phyloP scores from a whole-genome alignment of 2,329 filamentous ascomycete genomes.

The Colletotrichum sidae region DNA sequence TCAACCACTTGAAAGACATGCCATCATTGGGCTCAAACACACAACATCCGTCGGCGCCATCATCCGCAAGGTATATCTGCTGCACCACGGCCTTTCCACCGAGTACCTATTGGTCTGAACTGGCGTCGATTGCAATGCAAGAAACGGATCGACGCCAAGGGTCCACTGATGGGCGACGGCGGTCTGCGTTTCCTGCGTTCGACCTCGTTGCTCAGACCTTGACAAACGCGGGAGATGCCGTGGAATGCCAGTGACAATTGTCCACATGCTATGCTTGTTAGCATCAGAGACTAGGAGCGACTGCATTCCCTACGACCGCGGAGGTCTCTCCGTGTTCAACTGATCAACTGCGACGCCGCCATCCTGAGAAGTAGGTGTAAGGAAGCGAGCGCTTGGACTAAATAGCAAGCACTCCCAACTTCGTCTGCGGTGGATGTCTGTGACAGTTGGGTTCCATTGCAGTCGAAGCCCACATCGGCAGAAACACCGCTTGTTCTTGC shows the following conservation, averaged over 20 bases:
- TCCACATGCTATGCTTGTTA: background rate
- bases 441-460: slow-evolving; percentile 28
- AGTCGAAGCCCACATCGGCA: slow-evolving; percentile 31
- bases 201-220: background rate
- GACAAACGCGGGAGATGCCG: slow-evolving; percentile 6
- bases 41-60: no score
- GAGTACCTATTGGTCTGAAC: background rate
- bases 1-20: no score
- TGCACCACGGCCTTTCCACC: slow-evolving; percentile 4
- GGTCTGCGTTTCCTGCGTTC: slow-evolving; percentile 8
- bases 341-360: background rate
- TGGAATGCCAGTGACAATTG: slow-evolving; percentile 5
- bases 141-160: slow-evolving; percentile 31
- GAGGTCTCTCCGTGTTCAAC: background rate
- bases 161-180: slow-evolving; percentile 18
- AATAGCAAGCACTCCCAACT: background rate
- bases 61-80: background rate
- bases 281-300: no score
- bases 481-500: slow-evolving; percentile 31
- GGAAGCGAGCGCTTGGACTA: background rate
- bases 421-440: slow-evolving; percentile 1
- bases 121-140: slow-evolving; percentile 10
- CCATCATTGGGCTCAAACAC: no score
- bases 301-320: background rate
- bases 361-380: background rate